Percentiles rank a stretch among this genome's conserved stretches.
These are phyloP conservation scores for Grifola frondosa DNA, from an alignment of 1,284 basidiomycete species.

Conservation along the genomic window DNA sequence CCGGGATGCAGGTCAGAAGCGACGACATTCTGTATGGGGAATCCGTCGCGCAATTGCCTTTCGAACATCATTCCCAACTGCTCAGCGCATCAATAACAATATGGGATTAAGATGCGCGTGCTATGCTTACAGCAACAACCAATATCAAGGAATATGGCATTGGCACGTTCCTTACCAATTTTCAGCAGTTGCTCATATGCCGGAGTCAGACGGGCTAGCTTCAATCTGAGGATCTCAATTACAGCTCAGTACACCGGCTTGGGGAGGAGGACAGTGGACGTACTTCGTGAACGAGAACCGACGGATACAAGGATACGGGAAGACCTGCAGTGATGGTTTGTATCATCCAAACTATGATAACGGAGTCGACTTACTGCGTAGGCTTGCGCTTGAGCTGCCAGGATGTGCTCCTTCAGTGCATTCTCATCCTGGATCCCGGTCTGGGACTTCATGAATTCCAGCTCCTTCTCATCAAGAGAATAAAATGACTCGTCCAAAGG, in stretches of 20 bases:
- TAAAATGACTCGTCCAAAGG: slow-evolving; percentile 23
- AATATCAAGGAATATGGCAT: slow-evolving; percentile 46
- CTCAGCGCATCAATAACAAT: background rate
- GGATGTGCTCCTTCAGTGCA: slow-evolving; percentile 44
- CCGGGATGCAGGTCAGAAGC: slow-evolving; percentile 35
- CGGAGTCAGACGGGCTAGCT: slow-evolving; percentile 36
- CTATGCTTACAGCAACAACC: slow-evolving; percentile 47
- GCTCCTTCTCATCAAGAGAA: slow-evolving; percentile 29
- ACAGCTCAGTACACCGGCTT: too few species aligned
- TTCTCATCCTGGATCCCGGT: slow-evolving; percentile 42
- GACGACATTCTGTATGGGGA: slow-evolving; percentile 32
- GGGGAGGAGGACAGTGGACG: background rate
- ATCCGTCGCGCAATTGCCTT: slow-evolving; percentile 43
- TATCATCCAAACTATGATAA: background rate
- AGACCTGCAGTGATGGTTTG: slow-evolving; percentile 4
- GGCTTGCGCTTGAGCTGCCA: slow-evolving; percentile 38
- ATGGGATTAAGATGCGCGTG: background rate
- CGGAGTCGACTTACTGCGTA: slow-evolving; percentile 4
- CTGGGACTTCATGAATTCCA: slow-evolving; percentile 39
- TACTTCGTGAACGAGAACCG: slow-evolving; percentile 15
- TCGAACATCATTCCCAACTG: slow-evolving; percentile 45
- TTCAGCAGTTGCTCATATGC: slow-evolving; percentile 42
- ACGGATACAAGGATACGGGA: slow-evolving; percentile 19
- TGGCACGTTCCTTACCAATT: slow-evolving; percentile 36
- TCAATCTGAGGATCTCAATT: slow-evolving; percentile 20